These are phyloP conservation scores for Elsinoe ampelina DNA, from an alignment of 2,329 filamentous ascomycete species.

Conservation along the genomic window DNA sequence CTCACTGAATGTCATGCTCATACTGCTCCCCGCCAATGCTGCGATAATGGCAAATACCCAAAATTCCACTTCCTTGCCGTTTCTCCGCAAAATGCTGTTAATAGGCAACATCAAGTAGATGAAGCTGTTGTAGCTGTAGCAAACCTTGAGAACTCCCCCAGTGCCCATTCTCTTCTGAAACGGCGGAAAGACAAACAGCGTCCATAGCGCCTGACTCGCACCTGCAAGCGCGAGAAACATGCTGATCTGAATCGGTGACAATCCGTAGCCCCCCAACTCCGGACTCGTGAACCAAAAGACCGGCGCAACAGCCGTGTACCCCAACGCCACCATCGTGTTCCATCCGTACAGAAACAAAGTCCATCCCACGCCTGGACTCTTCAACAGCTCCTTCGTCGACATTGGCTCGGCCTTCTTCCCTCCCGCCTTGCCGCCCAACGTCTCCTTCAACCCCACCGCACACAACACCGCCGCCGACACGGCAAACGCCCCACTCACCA, in stretches of 20 bases:
- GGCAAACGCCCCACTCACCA: constrained; percentile 49
- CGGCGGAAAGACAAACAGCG: constrained; percentile 59
- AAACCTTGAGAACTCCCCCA: constrained; percentile 52
- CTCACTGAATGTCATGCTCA: constrained; percentile 58
- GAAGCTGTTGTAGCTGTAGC: constrained; percentile 49
- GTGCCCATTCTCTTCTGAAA: constrained; percentile 60
- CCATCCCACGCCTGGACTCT: constrained; percentile 53
- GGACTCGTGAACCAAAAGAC: constrained; percentile 60
- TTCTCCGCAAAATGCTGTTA: constrained; percentile 37
- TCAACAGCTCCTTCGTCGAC: constrained; percentile 48
- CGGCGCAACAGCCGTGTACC: constrained; percentile 61
- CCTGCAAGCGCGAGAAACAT: constrained; percentile 57
- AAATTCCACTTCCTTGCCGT: constrained; percentile 41
- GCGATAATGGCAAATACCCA: constrained; percentile 44
- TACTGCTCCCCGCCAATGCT: constrained; percentile 50
- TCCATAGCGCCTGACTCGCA: constrained; percentile 59
- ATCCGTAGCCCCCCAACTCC: constrained; percentile 54
- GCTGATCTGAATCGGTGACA: constrained; percentile 55
- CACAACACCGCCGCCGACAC: constrained; percentile 44
- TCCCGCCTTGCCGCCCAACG: background rate
- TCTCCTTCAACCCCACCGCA: constrained; percentile 52
- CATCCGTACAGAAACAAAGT: constrained; percentile 59
- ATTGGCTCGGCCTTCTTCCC: constrained; percentile 25
- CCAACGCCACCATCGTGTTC: constrained; percentile 58
- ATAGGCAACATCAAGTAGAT: constrained; percentile 44